Evolutionary conservation across 139 green algal species (phyloP).

Genomic region (Auxenochlorella pyrenoidosa): DNA sequence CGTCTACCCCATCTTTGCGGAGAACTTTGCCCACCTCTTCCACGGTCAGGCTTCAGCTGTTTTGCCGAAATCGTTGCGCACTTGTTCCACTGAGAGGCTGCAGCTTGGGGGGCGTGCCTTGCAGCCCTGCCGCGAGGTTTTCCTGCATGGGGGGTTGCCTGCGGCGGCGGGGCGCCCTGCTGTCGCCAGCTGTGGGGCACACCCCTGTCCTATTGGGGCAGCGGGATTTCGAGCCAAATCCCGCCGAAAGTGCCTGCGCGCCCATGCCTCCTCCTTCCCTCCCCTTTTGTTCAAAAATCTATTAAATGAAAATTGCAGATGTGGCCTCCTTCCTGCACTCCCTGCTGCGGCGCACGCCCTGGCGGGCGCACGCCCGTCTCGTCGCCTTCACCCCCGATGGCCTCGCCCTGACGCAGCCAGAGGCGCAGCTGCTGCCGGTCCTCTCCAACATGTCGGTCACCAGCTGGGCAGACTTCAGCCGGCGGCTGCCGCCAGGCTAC

Average conservation of each 20-base stretch:
- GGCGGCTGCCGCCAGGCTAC: conserved; percentile 15
- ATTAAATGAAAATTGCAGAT: too few species aligned
- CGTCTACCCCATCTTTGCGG: not conserved
- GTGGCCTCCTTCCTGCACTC: conserved; percentile 10
- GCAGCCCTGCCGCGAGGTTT: too few species aligned
- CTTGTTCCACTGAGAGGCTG: too few species aligned
- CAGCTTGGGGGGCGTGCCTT: too few species aligned
- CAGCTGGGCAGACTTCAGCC: conserved; percentile 24
- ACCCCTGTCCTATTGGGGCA: too few species aligned
- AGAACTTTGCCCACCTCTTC: conserved; percentile 8
- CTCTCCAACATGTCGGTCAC: not conserved
- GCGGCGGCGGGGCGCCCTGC: too few species aligned
- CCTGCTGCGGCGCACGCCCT: conserved; percentile 30
- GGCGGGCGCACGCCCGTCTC: conserved; percentile 8
- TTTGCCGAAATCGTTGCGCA: too few species aligned
- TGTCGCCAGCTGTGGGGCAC: not conserved
- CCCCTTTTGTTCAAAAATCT: too few species aligned
- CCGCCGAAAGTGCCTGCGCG: too few species aligned
- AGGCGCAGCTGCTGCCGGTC: conserved; percentile 12
- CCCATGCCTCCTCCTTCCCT: too few species aligned
- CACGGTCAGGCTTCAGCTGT: not conserved
- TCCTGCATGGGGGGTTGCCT: too few species aligned
- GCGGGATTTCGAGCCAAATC: too few species aligned
- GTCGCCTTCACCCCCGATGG: not conserved
- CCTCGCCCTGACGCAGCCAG: conserved; percentile 1